Base-by-base conservation (phyloP, 768 basidiomycete species). In the Russula earlei region DNA sequence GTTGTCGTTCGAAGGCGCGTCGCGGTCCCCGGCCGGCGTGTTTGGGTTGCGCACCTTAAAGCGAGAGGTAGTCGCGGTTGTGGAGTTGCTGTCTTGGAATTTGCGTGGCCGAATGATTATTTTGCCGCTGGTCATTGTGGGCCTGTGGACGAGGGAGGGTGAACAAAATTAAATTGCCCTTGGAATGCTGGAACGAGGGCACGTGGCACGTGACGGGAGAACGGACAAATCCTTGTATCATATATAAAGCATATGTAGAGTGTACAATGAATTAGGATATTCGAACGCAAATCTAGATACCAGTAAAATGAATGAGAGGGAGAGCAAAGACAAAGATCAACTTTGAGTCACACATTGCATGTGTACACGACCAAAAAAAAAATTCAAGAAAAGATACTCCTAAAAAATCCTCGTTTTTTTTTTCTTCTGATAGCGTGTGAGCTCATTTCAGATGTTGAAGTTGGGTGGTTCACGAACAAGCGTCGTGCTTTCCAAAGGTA, bases 51-150 rank as follows among this genome's bases (percentile, higher is more conserved):
- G 54, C 14, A 59, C 37, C 20, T 51, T 38, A 44, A 62, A 34
- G 47, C 52, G 60, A 5, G 52, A 54, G 48, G 52, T 19, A 15
- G 33, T 36, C 9, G 41, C 41, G 14, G 41, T n/a, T 7, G 29
- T 52, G 1, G 51, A n/a, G 15, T 14, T 56, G 47, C 19, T 56
- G 47, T 58, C 52, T 19, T 59, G 60, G n/a, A 38, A 5, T 24
- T 49, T 54, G 34, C 56, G 60, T 22, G 60, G 58, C 29, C 52
- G 44, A 10, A 58, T 62, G 54, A 62, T 62, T 44, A 62, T 62
- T 38, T 62, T 62, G 2, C 60, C 61, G 34, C 60, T 61, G 6
- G 52, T 38, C 56, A 58, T 58, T 44, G 31, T 12, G 14, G 2
- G 10, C 6, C 29, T 20, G n/a, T 10, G 25, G 14, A 15, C 7